These are phyloP conservation scores for Areca catechu DNA, from an alignment of 176 grass and related monocot species.

Conservation along the genomic window DNA sequence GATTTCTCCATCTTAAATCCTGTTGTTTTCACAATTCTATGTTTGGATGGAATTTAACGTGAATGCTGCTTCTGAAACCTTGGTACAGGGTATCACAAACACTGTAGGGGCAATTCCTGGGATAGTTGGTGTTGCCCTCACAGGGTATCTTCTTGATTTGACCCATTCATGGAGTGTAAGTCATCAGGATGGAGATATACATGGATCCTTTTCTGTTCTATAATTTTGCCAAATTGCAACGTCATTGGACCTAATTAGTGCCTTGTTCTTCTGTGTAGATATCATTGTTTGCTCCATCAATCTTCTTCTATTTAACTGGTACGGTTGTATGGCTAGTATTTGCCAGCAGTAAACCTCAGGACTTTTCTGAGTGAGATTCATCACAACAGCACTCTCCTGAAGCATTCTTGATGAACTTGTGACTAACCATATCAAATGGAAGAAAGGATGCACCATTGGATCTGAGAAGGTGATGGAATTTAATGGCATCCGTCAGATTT, in stretches of 20 bases:
- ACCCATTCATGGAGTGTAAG: slow-evolving; percentile 99
- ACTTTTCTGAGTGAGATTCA: slow-evolving; percentile 31
- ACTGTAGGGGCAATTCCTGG: slow-evolving; percentile 81
- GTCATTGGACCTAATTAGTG: not conserved
- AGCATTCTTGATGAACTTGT: no score
- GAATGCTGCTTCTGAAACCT: no score
- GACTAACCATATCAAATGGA: no score
- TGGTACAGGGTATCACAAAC: slow-evolving; percentile 78
- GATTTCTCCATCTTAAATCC: no score
- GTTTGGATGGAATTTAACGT: no score
- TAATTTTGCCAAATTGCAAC: no score
- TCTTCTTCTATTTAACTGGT: slow-evolving; percentile 95
- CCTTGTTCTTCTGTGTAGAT: slow-evolving; percentile 34
- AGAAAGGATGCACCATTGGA: no score
- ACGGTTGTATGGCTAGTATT: slow-evolving; percentile 80
- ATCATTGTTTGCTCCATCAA: slow-evolving; percentile 83
- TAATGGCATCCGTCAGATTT: no score
- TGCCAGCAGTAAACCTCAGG: slow-evolving; percentile 76
- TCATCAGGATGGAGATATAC: not conserved
- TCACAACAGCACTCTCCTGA: not conserved
- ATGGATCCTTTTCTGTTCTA: not conserved
- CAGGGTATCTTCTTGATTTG: slow-evolving; percentile 81
- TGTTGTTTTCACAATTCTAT: no score
- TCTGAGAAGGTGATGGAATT: no score
- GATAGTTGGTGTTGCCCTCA: slow-evolving; percentile 69